These are phyloP conservation scores for Apiotrichum montevideense DNA, from an alignment of 1,284 basidiomycete species.

Conservation along the genomic window DNA sequence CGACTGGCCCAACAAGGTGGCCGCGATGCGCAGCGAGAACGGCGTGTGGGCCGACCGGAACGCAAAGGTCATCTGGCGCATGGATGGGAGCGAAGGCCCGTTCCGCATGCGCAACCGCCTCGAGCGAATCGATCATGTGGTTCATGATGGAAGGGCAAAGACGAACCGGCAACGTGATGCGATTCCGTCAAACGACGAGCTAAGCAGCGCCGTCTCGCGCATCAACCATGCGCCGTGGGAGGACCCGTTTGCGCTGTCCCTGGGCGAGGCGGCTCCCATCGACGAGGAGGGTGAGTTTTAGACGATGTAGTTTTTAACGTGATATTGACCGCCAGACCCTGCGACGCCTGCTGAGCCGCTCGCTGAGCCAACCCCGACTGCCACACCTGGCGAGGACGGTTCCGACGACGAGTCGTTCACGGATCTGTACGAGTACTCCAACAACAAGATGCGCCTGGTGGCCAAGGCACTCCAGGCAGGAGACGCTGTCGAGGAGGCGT, in stretches of 20 bases:
- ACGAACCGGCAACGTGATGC: slow-evolving; percentile 49
- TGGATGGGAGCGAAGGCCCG: slow-evolving; percentile 85
- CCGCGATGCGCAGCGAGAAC: slow-evolving; percentile 53
- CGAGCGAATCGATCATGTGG: slow-evolving; percentile 27
- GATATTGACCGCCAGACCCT: no score
- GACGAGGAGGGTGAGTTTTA: slow-evolving; percentile 54
- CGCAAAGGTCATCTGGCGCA: slow-evolving; percentile 57
- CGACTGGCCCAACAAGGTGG: slow-evolving; percentile 44
- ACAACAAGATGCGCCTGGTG: slow-evolving; percentile 57
- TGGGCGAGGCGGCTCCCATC: slow-evolving; percentile 58
- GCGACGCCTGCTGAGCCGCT: no score
- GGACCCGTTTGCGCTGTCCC: slow-evolving; percentile 66
- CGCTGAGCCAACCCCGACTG: no score
- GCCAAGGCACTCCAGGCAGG: slow-evolving; percentile 64
- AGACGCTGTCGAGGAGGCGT: slow-evolving; percentile 79
- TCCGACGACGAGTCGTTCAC: slow-evolving; percentile 26
- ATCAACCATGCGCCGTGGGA: slow-evolving; percentile 71
- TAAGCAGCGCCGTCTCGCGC: slow-evolving; percentile 57
- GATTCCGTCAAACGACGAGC: slow-evolving; percentile 57
- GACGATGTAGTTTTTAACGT: no score
- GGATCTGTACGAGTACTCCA: slow-evolving; percentile 51
- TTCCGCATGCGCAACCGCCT: slow-evolving; percentile 56
- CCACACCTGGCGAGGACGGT: background rate
- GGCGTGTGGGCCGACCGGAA: slow-evolving; percentile 68
- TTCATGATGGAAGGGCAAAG: background rate